phyloP scores from a whole-genome alignment of 768 basidiomycete species.

The Pisolithus albus region DNA sequence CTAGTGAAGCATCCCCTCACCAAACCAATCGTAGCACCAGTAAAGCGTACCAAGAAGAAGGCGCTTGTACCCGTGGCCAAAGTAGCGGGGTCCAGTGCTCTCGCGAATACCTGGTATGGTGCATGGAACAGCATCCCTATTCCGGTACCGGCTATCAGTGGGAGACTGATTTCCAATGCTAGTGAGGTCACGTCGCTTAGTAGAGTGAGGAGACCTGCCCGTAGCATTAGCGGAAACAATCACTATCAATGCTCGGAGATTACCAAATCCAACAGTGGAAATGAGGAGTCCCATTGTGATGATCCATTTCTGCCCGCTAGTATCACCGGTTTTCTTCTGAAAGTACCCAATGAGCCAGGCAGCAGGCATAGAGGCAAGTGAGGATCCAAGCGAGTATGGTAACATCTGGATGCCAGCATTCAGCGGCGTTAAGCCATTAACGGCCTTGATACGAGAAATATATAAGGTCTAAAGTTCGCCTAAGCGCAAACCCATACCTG shows the following conservation, averaged over 20 bases:
- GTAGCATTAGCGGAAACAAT: conserved; percentile 8
- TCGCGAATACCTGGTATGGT: conserved; percentile 74
- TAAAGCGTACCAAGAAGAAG: conserved; percentile 83
- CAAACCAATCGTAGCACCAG: conserved; percentile 76
- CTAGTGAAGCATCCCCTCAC: conserved; percentile 37
- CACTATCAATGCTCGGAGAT: conserved; percentile 7
- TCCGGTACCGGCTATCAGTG: conserved; percentile 68
- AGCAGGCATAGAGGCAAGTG: conserved; percentile 76
- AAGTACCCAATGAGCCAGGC: conserved; percentile 76
- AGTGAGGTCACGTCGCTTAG: conserved; percentile 48
- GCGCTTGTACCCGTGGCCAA: conserved; percentile 77
- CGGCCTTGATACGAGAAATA: conserved; percentile 41
- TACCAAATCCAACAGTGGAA: conserved; percentile 70
- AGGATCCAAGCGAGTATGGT: conserved; percentile 81
- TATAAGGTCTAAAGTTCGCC: not conserved
- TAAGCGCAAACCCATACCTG: conserved; percentile 44
- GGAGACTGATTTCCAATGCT: conserved; percentile 45
- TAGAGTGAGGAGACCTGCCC: conserved; percentile 57
- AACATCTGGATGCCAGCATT: conserved; percentile 68
- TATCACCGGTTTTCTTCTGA: conserved; percentile 51
- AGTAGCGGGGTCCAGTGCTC: conserved; percentile 56
- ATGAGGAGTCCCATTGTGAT: conserved; percentile 59
- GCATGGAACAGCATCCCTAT: conserved; percentile 82
- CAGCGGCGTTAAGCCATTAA: conserved; percentile 62
- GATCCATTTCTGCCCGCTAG: conserved; percentile 57